Percentiles rank a stretch among this genome's conserved stretches.
Conservation (phyloP, 257 asterid genomes). For the Fraxinus quadrangulata region DNA sequence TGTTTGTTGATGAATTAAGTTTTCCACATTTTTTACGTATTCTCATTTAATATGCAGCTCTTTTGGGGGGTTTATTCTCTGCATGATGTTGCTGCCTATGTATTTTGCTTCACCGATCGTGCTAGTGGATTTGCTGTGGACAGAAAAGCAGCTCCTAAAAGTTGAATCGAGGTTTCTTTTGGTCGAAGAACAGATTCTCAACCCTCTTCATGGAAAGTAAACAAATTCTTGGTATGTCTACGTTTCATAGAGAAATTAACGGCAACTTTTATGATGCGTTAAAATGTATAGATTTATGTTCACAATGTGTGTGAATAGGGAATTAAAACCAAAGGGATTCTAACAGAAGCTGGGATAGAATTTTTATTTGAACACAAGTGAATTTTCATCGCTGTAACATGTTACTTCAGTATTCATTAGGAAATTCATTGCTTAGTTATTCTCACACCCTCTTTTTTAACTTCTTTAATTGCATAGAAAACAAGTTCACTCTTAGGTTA, state of each 20-base stretch:
- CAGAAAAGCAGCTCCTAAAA: background rate
- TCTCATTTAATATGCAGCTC: constrained; percentile 53
- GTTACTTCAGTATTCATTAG: background rate
- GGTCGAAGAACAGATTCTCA: constrained; percentile 46
- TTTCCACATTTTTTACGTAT: background rate
- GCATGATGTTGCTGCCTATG: constrained; percentile 96
- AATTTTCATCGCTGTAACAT: constrained; percentile 24
- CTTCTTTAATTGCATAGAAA: too few relatives aligned
- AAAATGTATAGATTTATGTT: constrained; percentile 29
- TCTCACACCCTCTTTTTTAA: background rate
- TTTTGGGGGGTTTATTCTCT: constrained; percentile 76
- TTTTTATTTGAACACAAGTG: constrained; percentile 14
- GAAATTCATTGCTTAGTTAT: background rate
- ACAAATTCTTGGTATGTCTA: constrained; percentile 23
- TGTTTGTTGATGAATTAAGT: background rate
- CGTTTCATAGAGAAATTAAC: constrained; percentile 8
- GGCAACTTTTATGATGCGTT: background rate
- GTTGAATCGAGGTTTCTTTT: background rate
- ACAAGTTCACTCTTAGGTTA: too few relatives aligned
- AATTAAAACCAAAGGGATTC: constrained; percentile 9
- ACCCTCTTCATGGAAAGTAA: constrained; percentile 13
- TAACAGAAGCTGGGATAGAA: constrained; percentile 10
- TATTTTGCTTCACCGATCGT: background rate
- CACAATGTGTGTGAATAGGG: constrained; percentile 18
- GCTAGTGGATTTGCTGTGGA: background rate